Percentiles rank a stretch among this genome's conserved stretches.
Conservation (phyloP, 306 rosid species). For the Sophora flavescens region DNA sequence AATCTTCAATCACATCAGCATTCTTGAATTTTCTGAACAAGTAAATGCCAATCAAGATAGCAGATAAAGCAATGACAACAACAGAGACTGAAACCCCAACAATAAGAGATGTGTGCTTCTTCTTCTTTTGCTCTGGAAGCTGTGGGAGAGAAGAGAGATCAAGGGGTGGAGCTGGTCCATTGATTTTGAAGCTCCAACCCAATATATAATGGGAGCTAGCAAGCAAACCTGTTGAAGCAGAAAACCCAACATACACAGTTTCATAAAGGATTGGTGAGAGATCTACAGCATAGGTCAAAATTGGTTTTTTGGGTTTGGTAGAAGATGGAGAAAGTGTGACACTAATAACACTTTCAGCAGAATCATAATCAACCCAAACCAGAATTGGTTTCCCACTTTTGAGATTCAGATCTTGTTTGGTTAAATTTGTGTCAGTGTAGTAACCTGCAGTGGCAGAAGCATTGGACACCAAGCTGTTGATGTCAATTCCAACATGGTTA, state of each 20-base stretch:
- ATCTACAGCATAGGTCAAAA: constrained; percentile 60
- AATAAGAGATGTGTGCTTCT: constrained; percentile 46
- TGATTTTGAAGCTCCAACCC: constrained; percentile 88
- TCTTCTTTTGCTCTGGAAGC: constrained; percentile 64
- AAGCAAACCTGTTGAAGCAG: constrained; percentile 88
- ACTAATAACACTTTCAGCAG: constrained; percentile 46
- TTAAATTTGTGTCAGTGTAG: constrained; percentile 49
- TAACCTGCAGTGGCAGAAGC: constrained; percentile 60
- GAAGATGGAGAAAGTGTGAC: constrained; percentile 65
- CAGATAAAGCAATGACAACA: constrained; percentile 35
- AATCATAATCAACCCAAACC: constrained; percentile 80
- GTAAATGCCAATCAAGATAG: constrained; percentile 50
- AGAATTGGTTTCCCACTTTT: constrained; percentile 61
- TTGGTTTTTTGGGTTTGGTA: constrained; percentile 60
- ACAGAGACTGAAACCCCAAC: constrained; percentile 55
- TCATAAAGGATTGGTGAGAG: constrained; percentile 68
- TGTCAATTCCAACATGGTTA: constrained; percentile 78
- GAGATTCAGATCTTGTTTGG: constrained; percentile 54
- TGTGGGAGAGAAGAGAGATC: constrained; percentile 65
- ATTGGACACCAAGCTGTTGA: constrained; percentile 65
- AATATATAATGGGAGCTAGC: constrained; percentile 79
- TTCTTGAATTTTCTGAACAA: constrained; percentile 57
- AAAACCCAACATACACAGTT: constrained; percentile 80
- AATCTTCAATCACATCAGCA: constrained; percentile 68
- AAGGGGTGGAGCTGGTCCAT: constrained; percentile 60